These are phyloP conservation scores for Wickerhamiella sergipiensis DNA, from an alignment of 805 yeast genomes.

Conservation along the genomic window DNA sequence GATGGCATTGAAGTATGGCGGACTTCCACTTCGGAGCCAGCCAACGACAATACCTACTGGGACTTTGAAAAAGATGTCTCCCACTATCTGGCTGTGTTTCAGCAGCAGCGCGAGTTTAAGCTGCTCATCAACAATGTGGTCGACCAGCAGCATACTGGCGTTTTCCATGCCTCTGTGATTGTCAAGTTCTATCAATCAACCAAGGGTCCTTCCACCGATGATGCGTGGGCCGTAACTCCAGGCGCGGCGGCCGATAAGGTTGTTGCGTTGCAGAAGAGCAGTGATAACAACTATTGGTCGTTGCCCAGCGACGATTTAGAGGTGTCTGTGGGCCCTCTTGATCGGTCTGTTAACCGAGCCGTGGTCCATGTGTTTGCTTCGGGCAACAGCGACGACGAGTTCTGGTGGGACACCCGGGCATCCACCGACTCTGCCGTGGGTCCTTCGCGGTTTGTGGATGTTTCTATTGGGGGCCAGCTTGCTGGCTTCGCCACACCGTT, in stretches of 20 bases:
- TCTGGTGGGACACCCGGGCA: conserved; percentile 48
- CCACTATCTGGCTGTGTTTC: conserved; percentile 39
- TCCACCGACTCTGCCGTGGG: conserved; percentile 21
- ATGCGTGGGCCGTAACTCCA: conserved; percentile 12
- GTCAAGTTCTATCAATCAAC: conserved; percentile 33
- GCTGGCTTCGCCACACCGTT: conserved; percentile 53
- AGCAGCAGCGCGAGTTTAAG: conserved; percentile 9
- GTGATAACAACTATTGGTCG: conserved; percentile 7
- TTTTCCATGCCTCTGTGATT: conserved; percentile 39
- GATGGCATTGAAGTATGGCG: conserved; percentile 64
- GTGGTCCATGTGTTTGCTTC: conserved; percentile 46
- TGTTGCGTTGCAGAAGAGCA: conserved; percentile 7
- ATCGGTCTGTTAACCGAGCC: conserved; percentile 27
- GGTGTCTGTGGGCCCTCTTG: conserved; percentile 9
- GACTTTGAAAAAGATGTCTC: conserved; percentile 57
- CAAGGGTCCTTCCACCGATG: conserved; percentile 7
- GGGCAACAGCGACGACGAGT: conserved; percentile 72
- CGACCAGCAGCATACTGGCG: conserved; percentile 43
- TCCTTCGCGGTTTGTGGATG: conserved; percentile 40
- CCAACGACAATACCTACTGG: conserved; percentile 34
- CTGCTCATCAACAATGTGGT: conserved; percentile 43
- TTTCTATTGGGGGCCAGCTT: conserved; percentile 43
- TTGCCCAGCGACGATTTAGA: conserved; percentile 13
- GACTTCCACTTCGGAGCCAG: conserved; percentile 75
- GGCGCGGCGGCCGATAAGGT: conserved; percentile 7